Evolutionary conservation across 768 basidiomycete species (phyloP).

Genomic region (Artomyces pyxidatus): DNA sequence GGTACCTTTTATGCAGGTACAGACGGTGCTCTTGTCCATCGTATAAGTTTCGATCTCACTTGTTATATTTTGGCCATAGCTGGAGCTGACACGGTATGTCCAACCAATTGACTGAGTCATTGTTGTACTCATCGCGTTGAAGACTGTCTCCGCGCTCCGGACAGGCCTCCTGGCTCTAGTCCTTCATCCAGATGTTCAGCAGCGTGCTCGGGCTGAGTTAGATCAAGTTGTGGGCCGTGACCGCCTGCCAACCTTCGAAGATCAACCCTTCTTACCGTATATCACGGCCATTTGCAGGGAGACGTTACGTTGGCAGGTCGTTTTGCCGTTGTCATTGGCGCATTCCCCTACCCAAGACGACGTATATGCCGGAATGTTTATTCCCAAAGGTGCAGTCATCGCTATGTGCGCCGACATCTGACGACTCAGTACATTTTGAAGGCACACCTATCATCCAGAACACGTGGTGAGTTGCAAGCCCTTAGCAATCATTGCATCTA

Average conservation of each 20-base stretch:
- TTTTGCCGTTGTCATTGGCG: neutral
- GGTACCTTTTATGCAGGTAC: neutral
- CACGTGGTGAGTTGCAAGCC: neutral
- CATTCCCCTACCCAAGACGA: neutral
- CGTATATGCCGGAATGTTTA: neutral
- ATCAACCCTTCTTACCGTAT: constrained; percentile 8
- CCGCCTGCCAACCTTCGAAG: constrained; percentile 4
- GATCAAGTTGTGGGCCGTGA: neutral
- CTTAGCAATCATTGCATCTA: neutral
- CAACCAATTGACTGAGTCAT: neutral
- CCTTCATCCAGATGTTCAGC: constrained; percentile 6
- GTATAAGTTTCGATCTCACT: no score
- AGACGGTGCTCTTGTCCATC: no score
- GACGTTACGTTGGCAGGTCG: constrained; percentile 1
- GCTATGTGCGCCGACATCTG: neutral
- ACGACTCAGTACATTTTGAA: neutral
- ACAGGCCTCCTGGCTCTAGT: constrained; percentile 3
- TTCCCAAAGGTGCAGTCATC: neutral
- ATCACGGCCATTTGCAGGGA: constrained; percentile 9
- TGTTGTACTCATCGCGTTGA: neutral
- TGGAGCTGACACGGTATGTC: neutral
- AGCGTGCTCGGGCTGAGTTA: constrained; percentile 7
- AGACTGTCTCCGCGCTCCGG: constrained; percentile 1
- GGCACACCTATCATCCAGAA: neutral
- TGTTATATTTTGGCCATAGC: neutral